Base-by-base conservation (phyloP, 148 eudicot genomes). In the Beta vulgaris region DNA sequence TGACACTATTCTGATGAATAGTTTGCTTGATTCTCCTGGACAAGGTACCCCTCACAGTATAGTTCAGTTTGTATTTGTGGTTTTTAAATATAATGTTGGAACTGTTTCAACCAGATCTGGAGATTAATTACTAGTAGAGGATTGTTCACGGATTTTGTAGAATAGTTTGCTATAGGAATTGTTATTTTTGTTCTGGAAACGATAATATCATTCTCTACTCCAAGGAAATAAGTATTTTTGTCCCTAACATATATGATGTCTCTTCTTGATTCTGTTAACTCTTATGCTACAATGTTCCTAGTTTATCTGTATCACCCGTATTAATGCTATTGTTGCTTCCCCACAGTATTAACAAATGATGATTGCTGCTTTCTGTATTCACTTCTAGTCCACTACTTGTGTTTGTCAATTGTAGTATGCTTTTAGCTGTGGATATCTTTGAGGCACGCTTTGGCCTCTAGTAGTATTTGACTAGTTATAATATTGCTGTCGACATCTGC, bases 1-100 rank as follows among this genome's bases (percentile, higher is more conserved):
- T 78, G 98, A 94, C 85, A 94, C 97, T 69, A 94, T 94, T 73
- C 83, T 91, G 86, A 94, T 94, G 96, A 94, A 94, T 78, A 91
- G 98, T 81, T 85, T 94, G 76, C 76, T 91, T 81, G 88, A 88
- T 84, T 87, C 85, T 79, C 93, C 98, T 75, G 96, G 98, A 71
- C 88, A 87, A 86, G 98, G 98, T 94, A 87, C 55, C 28, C 9
- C 59, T 66, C n/a, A n/a, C 37, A 23, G 34, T 53, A 74, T 23
- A 19, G 3, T n/a, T 36, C 40, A 44, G 21, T 26, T 48, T 71
- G 6, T 26, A 26, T 60, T 11, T 25, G 13, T 18, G 25, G 13
- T 32, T n/a, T n/a, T n/a, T n/a, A n/a, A n/a, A n/a, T n/a, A n/a
- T n/a, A n/a, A n/a, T n/a, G n/a, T n/a, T n/a, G 10, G 51, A 58